Evolutionary conservation across 2,329 filamentous ascomycete species (phyloP), one percentile per base, ranked within the genome.

Genomic region (Hypoxylon sp.): DNA sequence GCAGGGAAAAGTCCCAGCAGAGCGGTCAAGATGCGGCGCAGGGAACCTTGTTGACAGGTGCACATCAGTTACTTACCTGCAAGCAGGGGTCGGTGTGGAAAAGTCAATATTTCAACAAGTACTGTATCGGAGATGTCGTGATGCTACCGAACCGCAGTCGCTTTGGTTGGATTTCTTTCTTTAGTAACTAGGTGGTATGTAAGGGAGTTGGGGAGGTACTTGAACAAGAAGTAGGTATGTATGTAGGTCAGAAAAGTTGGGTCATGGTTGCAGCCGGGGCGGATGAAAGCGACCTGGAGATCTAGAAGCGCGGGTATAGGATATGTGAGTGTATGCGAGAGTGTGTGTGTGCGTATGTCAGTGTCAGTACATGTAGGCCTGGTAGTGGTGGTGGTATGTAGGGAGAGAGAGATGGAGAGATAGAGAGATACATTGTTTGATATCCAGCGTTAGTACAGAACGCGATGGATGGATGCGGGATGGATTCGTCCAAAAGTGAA

Each of bases 1-100:
- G 50, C 55, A 63, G 56, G 61, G 61, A 48, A 57, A 58, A 59
- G 49, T 67, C 64, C 70, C 68, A 69, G 70, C 54, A 20, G 51
- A 64, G 66, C 70, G 70, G 70, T 72, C 70, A 70, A 68, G 66
- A 51, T 69, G 70, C 67, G 64, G 70, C 68, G 62, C 64, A 70
- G 61, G 62, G 60, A 33, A 40, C 54, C 55, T 61, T 50, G 50
- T 63, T 67, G 61, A 68, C 58, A 68, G 53, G 53, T 35, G 44
- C 56, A 53, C 46, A 61, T 61, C 57, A 61, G 30, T 25, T 40
- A 66, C 63, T 65, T 40, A 67, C 63, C 42, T 64, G 51, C 42
- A 58, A 53, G 53, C 67, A 70, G 60, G 67, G 63, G 44, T 68
- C 35, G 48, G 54, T 57, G 61, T 64, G 57, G 48, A 37, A 61